Percentiles rank a stretch among this genome's conserved stretches.
Evolutionary conservation across 2,329 filamentous ascomycete genomes (phyloP).

Genomic region (Fusarium siculi): DNA sequence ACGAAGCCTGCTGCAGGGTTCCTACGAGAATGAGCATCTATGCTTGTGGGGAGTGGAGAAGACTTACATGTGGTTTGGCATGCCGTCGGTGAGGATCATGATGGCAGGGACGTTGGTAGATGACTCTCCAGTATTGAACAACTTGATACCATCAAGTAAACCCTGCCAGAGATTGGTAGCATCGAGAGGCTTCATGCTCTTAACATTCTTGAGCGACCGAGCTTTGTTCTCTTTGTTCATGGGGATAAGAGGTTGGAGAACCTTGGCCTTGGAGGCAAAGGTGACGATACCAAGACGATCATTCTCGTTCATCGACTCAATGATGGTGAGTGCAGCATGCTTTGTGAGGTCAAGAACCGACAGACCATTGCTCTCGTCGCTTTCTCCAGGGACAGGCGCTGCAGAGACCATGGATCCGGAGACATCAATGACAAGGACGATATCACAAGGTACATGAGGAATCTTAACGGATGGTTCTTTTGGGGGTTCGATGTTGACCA

Average conservation of each 20-base stretch:
- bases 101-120: conserved; percentile 58
- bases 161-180: conserved; percentile 70
- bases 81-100: conserved; percentile 65
- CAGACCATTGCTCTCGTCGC: conserved; percentile 61
- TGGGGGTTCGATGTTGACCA: conserved; percentile 61
- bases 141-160: conserved; percentile 59
- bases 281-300: conserved; percentile 69
- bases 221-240: conserved; percentile 62
- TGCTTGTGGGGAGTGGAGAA: fast-evolving
- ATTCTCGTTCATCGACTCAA: conserved; percentile 63
- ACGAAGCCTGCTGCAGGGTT: conserved; percentile 65
- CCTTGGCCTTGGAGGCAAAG: conserved; percentile 56
- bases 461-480: conserved; percentile 44
- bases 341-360: conserved; percentile 69
- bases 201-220: conserved; percentile 54
- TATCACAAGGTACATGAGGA: conserved; percentile 64
- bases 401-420: conserved; percentile 64
- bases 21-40: conserved; percentile 37
- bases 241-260: conserved; percentile 57
- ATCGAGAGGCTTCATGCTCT: conserved; percentile 50
- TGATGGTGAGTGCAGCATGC: conserved; percentile 67
- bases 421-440: conserved; percentile 71
- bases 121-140: conserved; percentile 53
- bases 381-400: conserved; percentile 60
- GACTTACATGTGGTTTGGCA: conserved; percentile 63